Percentiles rank a stretch among this genome's conserved stretches.
Evolutionary conservation across 1,139 yeast genomes (phyloP).

Genomic region (Taiozyma sp.): DNA sequence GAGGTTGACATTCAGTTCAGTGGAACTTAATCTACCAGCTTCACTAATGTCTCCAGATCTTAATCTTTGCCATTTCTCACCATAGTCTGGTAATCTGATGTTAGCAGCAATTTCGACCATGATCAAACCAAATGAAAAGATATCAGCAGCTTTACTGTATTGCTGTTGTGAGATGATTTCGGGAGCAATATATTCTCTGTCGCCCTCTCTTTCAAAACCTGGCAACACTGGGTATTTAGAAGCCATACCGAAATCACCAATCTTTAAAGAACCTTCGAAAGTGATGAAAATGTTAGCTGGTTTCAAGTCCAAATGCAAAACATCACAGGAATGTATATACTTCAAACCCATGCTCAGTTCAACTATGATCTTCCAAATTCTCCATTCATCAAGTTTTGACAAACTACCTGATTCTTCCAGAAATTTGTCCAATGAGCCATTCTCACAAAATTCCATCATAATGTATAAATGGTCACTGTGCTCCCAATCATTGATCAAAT

Average conservation of each 20-base stretch:
- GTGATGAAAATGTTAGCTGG: constrained; percentile 95
- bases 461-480: constrained; percentile 64
- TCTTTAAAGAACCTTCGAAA: constrained; percentile 79
- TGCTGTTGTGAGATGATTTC: constrained; percentile 80
- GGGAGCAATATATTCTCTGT: constrained; percentile 96
- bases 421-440: constrained; percentile 83
- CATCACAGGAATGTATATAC: constrained; percentile 73
- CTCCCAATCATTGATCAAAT: constrained; percentile 87
- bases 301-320: constrained; percentile 82
- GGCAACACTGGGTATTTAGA: constrained; percentile 42
- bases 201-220: constrained; percentile 89
- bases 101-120: constrained; percentile 96
- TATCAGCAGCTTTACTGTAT: constrained; percentile 91
- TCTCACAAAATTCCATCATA: constrained; percentile 94
- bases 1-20: constrained; percentile 38
- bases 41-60: constrained; percentile 95
- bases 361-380: constrained; percentile 93
- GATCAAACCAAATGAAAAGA: constrained; percentile 87
- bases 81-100: constrained; percentile 92
- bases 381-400: constrained; percentile 83
- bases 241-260: constrained; percentile 71
- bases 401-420: constrained; percentile 75
- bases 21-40: constrained; percentile 83
- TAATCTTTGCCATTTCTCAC: constrained; percentile 93
- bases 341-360: constrained; percentile 77